Conservation (phyloP, 2,329 filamentous ascomycete genomes). For the Fusarium equiseti region DNA sequence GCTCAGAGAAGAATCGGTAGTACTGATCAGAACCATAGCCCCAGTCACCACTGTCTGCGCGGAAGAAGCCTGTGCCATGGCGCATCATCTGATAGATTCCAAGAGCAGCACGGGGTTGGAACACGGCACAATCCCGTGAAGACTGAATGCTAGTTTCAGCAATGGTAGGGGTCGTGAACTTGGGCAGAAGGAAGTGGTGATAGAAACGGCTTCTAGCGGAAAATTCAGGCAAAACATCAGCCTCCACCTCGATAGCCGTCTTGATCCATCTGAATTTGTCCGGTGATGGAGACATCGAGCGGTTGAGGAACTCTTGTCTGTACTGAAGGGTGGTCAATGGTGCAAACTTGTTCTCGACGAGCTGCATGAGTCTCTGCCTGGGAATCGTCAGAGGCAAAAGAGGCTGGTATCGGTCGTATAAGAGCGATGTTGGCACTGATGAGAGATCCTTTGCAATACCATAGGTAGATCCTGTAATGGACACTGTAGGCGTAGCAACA, state of each 20-base stretch:
- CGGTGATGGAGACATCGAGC: conserved; percentile 20
- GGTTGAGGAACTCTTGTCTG: conserved; percentile 55
- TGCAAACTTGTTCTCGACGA: conserved; percentile 55
- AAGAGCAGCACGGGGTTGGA: conserved; percentile 48
- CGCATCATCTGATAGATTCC: conserved; percentile 52
- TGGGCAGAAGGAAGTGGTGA: conserved; percentile 49
- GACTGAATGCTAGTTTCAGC: conserved; percentile 54
- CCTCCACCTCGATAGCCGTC: conserved; percentile 42
- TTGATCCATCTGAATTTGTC: conserved; percentile 43
- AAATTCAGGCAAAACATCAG: conserved; percentile 55
- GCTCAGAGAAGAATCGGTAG: conserved; percentile 51
- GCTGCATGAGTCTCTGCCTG: conserved; percentile 52
- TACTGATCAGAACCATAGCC: conserved; percentile 44
- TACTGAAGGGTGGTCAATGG: conserved; percentile 55
- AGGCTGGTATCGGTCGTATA: conserved; percentile 57
- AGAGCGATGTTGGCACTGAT: conserved; percentile 49
- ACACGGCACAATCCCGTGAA: conserved; percentile 31
- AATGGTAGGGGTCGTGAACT: conserved; percentile 49
- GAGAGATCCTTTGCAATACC: conserved; percentile 51
- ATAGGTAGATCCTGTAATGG: conserved; percentile 56
- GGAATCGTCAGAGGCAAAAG: conserved; percentile 53
- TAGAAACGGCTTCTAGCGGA: conserved; percentile 55
- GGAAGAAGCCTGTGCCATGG: conserved; percentile 54
- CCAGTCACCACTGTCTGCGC: conserved; percentile 60
- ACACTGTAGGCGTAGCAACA: conserved; percentile 51